Conservation (phyloP, 2,329 filamentous ascomycete genomes). For the Microdochium trichocladiopsis region DNA sequence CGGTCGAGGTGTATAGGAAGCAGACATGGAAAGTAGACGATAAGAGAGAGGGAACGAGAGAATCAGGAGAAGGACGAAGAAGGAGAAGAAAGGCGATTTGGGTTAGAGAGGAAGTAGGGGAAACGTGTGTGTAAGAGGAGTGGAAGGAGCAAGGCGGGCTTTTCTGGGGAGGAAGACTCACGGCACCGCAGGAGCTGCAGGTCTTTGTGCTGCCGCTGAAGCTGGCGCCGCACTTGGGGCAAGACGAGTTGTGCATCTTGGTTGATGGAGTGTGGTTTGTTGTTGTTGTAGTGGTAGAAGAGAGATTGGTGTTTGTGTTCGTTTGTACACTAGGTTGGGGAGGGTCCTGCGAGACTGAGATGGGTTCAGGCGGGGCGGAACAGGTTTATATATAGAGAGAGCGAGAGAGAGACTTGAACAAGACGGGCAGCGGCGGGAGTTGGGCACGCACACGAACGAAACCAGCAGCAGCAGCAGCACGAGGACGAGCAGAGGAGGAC, state of each 20-base stretch:
- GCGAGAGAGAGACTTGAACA: too few relatives aligned
- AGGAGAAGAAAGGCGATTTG: too few relatives aligned
- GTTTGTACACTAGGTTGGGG: too few relatives aligned
- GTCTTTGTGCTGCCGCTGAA: slow-evolving; percentile 40
- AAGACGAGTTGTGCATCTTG: slow-evolving; percentile 35
- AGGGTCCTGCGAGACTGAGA: too few relatives aligned
- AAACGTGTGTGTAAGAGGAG: too few relatives aligned
- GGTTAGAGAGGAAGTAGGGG: too few relatives aligned
- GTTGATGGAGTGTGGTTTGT: slow-evolving; percentile 3
- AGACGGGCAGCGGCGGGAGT: too few relatives aligned
- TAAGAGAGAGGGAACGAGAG: slow-evolving; percentile 1
- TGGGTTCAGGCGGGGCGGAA: too few relatives aligned
- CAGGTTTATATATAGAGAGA: slow-evolving; percentile 14
- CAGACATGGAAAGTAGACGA: not conserved
- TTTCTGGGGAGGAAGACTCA: slow-evolving; percentile 25
- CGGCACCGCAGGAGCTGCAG: slow-evolving; percentile 49
- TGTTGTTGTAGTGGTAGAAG: not conserved
- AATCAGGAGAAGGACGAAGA: slow-evolving; percentile 1
- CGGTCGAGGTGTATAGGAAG: not conserved
- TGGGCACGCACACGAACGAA: too few relatives aligned
- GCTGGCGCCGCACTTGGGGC: slow-evolving; percentile 50
- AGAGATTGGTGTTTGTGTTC: not conserved
- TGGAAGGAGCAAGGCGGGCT: too few relatives aligned
- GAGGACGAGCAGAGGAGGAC: not conserved
- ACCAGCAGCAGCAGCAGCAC: not conserved